Percentiles rank a stretch among this genome's conserved stretches.
Evolutionary conservation across 1,284 basidiomycete genomes (phyloP).

Genomic region (Lentinula novae-zelandiae): DNA sequence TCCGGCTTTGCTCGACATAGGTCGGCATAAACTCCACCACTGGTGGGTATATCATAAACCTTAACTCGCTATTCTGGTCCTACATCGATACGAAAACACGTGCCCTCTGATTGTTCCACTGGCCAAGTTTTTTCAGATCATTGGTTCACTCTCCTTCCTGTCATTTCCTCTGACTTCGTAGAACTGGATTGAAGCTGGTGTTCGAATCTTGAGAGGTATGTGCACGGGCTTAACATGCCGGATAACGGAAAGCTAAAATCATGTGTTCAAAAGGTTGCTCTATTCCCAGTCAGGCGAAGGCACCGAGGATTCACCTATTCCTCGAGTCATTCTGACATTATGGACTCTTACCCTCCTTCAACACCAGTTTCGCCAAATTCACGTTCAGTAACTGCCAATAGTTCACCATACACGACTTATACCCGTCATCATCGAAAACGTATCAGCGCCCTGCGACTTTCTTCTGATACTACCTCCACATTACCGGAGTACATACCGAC

Average conservation of each 20-base stretch:
- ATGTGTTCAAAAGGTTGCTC: neutral
- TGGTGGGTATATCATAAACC: too few relatives aligned
- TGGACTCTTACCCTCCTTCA: neutral
- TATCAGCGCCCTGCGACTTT: conserved; percentile 52
- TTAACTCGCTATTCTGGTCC: too few relatives aligned
- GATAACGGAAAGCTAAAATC: neutral
- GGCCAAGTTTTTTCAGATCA: neutral
- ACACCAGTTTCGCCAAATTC: neutral
- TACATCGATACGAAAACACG: neutral
- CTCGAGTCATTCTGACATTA: neutral
- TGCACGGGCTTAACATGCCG: neutral
- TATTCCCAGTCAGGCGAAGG: neutral
- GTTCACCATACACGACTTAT: neutral
- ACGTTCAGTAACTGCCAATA: neutral
- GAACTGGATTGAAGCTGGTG: neutral
- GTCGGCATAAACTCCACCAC: too few relatives aligned
- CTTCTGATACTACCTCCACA: conserved; percentile 64
- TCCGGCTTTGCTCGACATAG: too few relatives aligned
- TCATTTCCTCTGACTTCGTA: neutral
- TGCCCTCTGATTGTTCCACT: neutral
- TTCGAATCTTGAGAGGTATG: neutral
- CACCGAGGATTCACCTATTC: neutral
- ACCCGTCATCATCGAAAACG: conserved; percentile 44
- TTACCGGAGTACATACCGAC: conserved; percentile 62
- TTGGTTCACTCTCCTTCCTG: neutral